These are phyloP conservation scores for Tulasnella sp. DNA, from an alignment of 768 basidiomycete species.

Conservation along the genomic window DNA sequence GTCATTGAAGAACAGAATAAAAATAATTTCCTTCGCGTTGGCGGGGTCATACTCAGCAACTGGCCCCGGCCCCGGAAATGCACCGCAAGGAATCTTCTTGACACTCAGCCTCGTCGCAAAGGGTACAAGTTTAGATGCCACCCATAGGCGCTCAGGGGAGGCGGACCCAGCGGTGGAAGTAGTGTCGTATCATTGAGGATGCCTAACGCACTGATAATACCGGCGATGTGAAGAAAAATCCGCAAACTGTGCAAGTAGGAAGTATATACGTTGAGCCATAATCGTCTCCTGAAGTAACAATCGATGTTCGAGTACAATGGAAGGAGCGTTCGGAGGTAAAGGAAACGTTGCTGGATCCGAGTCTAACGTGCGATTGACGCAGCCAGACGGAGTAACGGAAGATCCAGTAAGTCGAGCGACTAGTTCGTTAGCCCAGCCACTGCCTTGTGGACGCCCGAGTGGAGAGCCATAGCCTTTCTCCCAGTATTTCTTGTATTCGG, in stretches of 20 bases:
- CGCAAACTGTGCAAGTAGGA: conserved; percentile 10
- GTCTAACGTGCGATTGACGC: conserved; percentile 15
- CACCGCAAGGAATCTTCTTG: conserved; percentile 14
- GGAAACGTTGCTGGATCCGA: conserved; percentile 14
- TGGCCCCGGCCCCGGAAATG: too few species aligned
- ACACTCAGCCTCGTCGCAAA: conserved; percentile 14
- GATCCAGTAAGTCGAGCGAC: conserved; percentile 17
- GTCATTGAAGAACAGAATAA: too few species aligned
- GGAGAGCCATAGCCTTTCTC: not conserved
- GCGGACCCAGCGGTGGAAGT: not conserved
- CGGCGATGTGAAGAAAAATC: conserved; percentile 16
- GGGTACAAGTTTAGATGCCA: conserved; percentile 12
- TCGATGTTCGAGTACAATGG: not conserved
- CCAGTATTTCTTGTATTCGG: conserved; percentile 6
- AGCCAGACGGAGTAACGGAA: conserved; percentile 3
- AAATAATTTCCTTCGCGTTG: not conserved
- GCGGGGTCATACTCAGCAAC: too few species aligned
- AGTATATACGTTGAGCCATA: too few species aligned
- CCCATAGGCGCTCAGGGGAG: not conserved
- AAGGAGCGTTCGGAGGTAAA: conserved; percentile 10
- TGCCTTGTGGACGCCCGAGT: not conserved
- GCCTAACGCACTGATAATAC: conserved; percentile 16
- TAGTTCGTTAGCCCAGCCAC: conserved; percentile 16
- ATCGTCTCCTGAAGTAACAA: too few species aligned
- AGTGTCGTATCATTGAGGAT: not conserved